These are phyloP conservation scores for Noccaea caerulescens DNA, from an alignment of 345 rosid species.

Conservation along the genomic window DNA sequence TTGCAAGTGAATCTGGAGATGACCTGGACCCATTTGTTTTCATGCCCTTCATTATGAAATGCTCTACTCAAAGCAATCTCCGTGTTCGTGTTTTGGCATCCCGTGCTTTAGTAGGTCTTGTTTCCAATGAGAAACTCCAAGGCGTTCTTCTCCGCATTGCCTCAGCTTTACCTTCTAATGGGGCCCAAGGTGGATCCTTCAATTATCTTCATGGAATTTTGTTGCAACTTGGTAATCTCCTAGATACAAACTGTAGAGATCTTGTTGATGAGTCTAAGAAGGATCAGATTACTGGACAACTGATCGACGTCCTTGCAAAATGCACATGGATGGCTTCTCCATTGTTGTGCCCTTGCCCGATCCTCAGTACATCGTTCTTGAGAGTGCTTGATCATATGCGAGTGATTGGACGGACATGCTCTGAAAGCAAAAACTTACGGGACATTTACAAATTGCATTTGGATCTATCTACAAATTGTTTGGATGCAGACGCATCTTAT, in stretches of 20 bases:
- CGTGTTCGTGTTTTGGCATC: constrained; percentile 91
- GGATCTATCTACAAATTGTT: constrained; percentile 67
- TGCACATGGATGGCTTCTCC: constrained; percentile 83
- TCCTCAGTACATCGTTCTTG: constrained; percentile 73
- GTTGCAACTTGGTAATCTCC: constrained; percentile 77
- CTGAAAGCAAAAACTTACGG: constrained; percentile 45
- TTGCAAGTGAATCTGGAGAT: constrained; percentile 86
- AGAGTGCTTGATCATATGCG: constrained; percentile 82
- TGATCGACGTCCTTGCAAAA: constrained; percentile 56
- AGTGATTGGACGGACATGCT: constrained; percentile 60
- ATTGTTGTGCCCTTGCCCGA: constrained; percentile 75
- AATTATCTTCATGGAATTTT: constrained; percentile 85
- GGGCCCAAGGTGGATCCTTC: constrained; percentile 48
- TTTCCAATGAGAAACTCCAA: constrained; percentile 88
- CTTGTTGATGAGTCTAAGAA: constrained; percentile 74
- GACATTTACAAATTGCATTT: constrained; percentile 58
- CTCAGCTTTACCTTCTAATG: constrained; percentile 62
- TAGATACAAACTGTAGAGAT: constrained; percentile 81
- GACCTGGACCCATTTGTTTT: constrained; percentile 88
- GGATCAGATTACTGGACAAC: constrained; percentile 72
- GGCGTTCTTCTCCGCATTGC: constrained; percentile 63
- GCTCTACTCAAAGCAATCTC: constrained; percentile 87
- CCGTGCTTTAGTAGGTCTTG: constrained; percentile 85
- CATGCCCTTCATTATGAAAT: constrained; percentile 90
- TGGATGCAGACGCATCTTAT: constrained; percentile 64